These are phyloP conservation scores for Quercus agrifolia DNA, from an alignment of 306 rosid species.

Conservation along the genomic window DNA sequence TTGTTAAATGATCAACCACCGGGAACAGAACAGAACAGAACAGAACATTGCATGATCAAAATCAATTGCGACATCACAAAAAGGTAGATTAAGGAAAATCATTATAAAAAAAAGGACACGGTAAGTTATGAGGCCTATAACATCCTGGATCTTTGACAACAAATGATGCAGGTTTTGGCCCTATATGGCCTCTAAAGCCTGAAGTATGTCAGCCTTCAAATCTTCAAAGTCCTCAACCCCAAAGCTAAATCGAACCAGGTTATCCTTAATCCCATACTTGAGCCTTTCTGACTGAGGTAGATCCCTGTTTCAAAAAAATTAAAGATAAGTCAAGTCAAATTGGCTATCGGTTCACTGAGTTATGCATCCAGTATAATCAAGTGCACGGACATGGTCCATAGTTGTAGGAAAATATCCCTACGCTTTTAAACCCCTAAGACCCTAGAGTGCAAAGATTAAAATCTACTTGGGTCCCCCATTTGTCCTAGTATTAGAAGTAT, in stretches of 20 bases:
- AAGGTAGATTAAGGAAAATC: background rate
- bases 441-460: background rate
- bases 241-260: constrained; percentile 94
- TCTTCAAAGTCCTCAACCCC: constrained; percentile 80
- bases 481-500: background rate
- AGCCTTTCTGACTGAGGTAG: constrained; percentile 64
- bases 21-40: background rate
- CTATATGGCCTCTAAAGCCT: constrained; percentile 66
- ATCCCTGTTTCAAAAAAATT: constrained; percentile 59
- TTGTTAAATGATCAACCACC: background rate
- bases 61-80: constrained; percentile 21
- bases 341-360: background rate
- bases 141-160: background rate
- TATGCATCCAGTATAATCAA: background rate
- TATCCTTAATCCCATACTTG: constrained; percentile 74
- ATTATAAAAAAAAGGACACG: background rate
- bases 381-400: background rate
- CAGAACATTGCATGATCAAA: constrained; percentile 26
- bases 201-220: constrained; percentile 63
- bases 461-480: background rate
- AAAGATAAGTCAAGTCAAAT: background rate
- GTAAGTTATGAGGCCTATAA: constrained; percentile 19
- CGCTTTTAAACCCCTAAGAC: background rate
- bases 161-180: background rate
- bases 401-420: background rate